Evolutionary conservation across 2,329 filamentous ascomycete species (phyloP).

Genomic region (Fusarium sp.): DNA sequence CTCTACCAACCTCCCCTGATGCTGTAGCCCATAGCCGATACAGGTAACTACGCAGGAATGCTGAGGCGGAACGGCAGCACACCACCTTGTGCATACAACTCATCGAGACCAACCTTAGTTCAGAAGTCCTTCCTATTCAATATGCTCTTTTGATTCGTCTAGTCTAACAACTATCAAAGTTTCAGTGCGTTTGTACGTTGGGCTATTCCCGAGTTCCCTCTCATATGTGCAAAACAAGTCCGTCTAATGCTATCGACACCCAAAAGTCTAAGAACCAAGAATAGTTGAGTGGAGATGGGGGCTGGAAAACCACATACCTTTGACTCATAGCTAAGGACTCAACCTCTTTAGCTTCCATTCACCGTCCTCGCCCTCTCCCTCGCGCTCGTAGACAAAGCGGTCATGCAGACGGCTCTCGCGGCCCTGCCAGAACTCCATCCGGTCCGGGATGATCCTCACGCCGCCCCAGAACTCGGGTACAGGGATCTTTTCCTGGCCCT

Average conservation of each 20-base stretch:
- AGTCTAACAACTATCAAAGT: constrained; percentile 8
- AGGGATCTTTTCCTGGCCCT: constrained; percentile 83
- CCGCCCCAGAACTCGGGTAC: constrained; percentile 97
- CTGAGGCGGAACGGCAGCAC: too few species aligned
- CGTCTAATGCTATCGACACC: background rate
- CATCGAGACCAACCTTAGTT: background rate
- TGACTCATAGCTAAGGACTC: constrained; percentile 66
- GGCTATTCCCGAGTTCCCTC: too few species aligned
- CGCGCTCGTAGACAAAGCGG: constrained; percentile 86
- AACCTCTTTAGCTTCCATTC: constrained; percentile 80
- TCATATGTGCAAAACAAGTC: background rate
- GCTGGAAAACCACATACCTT: background rate
- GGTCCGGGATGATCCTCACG: constrained; percentile 85
- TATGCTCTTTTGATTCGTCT: background rate
- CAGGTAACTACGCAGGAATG: too few species aligned
- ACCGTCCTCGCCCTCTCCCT: constrained; percentile 58
- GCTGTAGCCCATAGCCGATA: too few species aligned
- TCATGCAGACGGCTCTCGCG: constrained; percentile 92
- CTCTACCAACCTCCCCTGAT: too few species aligned
- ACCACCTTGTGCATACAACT: too few species aligned
- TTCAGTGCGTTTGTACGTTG: background rate
- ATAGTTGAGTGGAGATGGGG: constrained; percentile 4
- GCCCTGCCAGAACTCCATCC: constrained; percentile 97
- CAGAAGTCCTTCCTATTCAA: background rate
- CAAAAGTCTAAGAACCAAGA: background rate